Conservation (phyloP, 2,329 filamentous ascomycete species). For the Hypoxylon sp. region DNA sequence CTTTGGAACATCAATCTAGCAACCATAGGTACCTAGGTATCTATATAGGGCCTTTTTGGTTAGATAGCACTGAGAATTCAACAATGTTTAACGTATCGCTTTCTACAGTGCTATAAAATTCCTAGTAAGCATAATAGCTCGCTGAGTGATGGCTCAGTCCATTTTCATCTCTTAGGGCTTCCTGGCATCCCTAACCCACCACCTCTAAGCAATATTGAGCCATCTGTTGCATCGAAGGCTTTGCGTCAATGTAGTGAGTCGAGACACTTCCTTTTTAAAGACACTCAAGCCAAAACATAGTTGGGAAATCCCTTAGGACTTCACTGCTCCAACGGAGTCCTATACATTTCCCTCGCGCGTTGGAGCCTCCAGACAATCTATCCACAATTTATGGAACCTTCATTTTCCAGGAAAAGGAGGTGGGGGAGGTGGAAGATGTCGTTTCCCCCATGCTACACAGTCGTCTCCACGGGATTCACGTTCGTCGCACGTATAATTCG, state of each 20-base stretch:
- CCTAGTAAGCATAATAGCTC: neutral
- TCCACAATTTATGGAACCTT: neutral
- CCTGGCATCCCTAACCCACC: too few species aligned
- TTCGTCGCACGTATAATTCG: constrained; percentile 44
- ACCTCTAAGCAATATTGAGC: neutral
- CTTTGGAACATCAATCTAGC: too few species aligned
- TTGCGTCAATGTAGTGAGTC: neutral
- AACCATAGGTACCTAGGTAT: too few species aligned
- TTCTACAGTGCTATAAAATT: too few species aligned
- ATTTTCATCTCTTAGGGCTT: too few species aligned
- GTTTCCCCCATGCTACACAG: constrained; percentile 2
- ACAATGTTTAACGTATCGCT: too few species aligned
- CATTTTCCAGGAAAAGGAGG: neutral
- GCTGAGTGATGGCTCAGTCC: too few species aligned
- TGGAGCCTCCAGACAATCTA: neutral
- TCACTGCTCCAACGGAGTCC: neutral
- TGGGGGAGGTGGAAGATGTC: constrained; percentile 7
- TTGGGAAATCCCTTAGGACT: too few species aligned
- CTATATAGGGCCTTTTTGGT: too few species aligned
- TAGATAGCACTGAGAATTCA: too few species aligned
- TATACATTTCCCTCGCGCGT: neutral
- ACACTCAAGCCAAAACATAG: too few species aligned
- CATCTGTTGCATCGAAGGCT: neutral
- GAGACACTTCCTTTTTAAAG: neutral
- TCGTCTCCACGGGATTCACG: constrained; percentile 10